Percentiles rank a stretch among this genome's conserved stretches.
phyloP scores from a whole-genome alignment of 495 filamentous ascomycete genomes.

The Copromyces sp. region DNA sequence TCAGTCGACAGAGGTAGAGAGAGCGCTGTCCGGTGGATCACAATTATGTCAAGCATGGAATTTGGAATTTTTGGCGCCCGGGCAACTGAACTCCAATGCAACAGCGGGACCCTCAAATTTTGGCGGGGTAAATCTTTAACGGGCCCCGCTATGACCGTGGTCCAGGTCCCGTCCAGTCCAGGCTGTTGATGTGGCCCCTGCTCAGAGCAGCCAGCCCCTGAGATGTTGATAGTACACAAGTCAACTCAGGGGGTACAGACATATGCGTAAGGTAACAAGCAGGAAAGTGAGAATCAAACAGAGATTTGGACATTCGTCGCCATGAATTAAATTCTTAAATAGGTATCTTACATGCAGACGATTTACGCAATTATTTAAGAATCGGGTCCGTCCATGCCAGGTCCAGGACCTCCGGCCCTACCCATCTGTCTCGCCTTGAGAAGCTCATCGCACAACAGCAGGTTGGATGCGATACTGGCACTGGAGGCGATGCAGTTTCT shows the following conservation, averaged over 20 bases:
- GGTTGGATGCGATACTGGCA: slow-evolving; percentile 88
- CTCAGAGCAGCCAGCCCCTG: not conserved
- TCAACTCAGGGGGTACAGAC: not conserved
- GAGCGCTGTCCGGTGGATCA: not conserved
- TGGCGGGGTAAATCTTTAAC: slow-evolving; percentile 25
- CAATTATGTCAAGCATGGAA: not conserved
- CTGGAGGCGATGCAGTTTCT: slow-evolving; percentile 89
- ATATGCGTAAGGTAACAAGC: not conserved
- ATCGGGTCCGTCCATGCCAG: slow-evolving; percentile 43
- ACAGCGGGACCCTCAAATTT: slow-evolving; percentile 17
- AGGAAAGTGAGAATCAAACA: not conserved
- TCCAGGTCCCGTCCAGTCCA: not conserved
- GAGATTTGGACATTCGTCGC: slow-evolving; percentile 2
- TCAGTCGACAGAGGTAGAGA: not conserved
- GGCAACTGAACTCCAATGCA: slow-evolving; percentile 5
- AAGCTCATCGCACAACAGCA: slow-evolving; percentile 93
- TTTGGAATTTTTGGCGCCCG: slow-evolving; percentile 7
- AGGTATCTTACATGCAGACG: slow-evolving; percentile 22
- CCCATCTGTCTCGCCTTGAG: slow-evolving; percentile 96
- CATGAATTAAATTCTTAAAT: slow-evolving; percentile 13
- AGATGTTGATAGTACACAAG: not conserved
- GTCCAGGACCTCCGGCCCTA: slow-evolving; percentile 38
- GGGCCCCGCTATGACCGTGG: slow-evolving; percentile 15
- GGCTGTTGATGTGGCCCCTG: not conserved
- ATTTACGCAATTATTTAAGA: slow-evolving; percentile 19